phyloP scores from a whole-genome alignment of 208 protist genomes.

The Crithidia acanthocephali region DNA sequence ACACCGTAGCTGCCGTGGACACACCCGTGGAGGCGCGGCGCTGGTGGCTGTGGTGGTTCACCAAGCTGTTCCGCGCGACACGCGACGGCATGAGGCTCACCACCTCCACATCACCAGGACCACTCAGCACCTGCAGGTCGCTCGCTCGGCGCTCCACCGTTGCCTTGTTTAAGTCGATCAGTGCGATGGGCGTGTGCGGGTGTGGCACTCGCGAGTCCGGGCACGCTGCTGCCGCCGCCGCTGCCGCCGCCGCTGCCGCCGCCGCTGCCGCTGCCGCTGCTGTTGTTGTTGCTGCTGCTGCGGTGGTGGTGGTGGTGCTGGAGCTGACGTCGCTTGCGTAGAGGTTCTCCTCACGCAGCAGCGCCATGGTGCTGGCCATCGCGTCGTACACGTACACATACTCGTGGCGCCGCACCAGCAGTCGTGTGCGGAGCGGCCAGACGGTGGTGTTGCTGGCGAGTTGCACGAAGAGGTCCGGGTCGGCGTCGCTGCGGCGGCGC shows the following conservation, averaged over 20 bases:
- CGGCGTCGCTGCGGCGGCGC: conserved; percentile 19
- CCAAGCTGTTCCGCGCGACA: conserved; percentile 7
- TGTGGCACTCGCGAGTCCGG: conserved; percentile 14
- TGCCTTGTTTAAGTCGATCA: conserved; percentile 36
- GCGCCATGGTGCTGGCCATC: conserved; percentile 44
- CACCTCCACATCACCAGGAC: conserved; percentile 40
- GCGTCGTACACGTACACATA: conserved; percentile 67
- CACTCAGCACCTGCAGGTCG: conserved; percentile 45
- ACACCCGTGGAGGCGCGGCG: not conserved
- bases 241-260: no score
- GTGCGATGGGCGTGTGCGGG: conserved; percentile 46
- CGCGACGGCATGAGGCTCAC: conserved; percentile 39
- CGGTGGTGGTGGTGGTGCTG: no score
- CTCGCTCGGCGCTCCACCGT: not conserved
- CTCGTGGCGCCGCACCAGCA: conserved; percentile 43
- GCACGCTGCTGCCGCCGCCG: no score
- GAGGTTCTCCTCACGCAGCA: conserved; percentile 37
- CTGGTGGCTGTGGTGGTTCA: not conserved
- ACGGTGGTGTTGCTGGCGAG: conserved; percentile 29
- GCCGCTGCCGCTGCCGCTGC: no score
- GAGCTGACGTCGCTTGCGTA: not conserved
- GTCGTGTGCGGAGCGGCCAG: conserved; percentile 58
- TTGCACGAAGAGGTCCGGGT: conserved; percentile 26
- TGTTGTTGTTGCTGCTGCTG: not conserved
- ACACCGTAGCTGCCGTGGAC: not conserved